Conservation (phyloP, 1,139 yeast genomes). For the Pichia cactophila region DNA sequence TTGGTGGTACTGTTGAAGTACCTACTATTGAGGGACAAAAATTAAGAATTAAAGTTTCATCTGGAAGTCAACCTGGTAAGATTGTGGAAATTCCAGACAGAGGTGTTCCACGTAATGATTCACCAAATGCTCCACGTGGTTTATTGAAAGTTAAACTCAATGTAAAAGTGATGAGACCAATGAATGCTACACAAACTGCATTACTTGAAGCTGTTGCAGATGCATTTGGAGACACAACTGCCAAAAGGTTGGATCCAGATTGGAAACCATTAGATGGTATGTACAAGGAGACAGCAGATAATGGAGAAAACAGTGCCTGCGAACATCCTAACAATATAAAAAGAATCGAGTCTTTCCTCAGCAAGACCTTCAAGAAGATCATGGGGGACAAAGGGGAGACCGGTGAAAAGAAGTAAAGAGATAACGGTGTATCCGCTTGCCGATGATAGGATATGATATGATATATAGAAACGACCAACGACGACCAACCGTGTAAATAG, state of each 20-base stretch:
- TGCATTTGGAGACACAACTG: conserved; percentile 70
- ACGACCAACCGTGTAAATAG: no score
- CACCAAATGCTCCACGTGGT: conserved; percentile 48
- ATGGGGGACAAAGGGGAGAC: conserved; percentile 17
- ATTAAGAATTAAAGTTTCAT: conserved; percentile 72
- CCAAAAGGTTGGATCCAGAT: conserved; percentile 60
- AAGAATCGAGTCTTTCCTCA: conserved; percentile 55
- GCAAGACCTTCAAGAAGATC: conserved; percentile 53
- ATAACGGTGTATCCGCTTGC: neutral
- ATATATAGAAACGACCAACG: no score
- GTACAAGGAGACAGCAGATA: conserved; percentile 6
- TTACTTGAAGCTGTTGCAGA: conserved; percentile 92
- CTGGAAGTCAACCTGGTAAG: conserved; percentile 79
- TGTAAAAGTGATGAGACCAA: conserved; percentile 67
- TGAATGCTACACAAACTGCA: conserved; percentile 85
- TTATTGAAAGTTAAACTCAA: conserved; percentile 70
- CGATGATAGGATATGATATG: no score
- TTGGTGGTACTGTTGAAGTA: conserved; percentile 83
- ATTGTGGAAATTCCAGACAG: conserved; percentile 72
- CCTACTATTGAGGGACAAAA: conserved; percentile 72
- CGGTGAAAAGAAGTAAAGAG: conserved; percentile 1
- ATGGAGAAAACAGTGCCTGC: conserved; percentile 26
- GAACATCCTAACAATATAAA: conserved; percentile 52
- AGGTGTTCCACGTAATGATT: conserved; percentile 72
- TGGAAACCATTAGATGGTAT: conserved; percentile 39